These are phyloP conservation scores for Thozetella sp. DNA, from an alignment of 495 filamentous ascomycete species.

Conservation along the genomic window DNA sequence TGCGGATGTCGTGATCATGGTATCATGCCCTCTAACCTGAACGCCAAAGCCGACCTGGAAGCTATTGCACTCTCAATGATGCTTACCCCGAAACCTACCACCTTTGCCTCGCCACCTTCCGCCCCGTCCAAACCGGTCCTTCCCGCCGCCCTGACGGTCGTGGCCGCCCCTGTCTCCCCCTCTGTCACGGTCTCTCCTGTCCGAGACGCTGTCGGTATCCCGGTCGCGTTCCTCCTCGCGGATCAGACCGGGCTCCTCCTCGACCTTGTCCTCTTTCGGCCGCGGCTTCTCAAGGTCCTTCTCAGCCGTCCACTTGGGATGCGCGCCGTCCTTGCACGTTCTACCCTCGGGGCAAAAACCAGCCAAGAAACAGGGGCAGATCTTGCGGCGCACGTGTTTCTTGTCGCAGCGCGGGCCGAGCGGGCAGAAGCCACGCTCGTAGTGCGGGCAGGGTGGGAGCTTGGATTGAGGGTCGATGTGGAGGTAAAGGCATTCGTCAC, in stretches of 20 bases:
- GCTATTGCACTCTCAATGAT: slow-evolving; percentile 18
- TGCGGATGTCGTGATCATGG: too few species aligned
- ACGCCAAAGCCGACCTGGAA: too few species aligned
- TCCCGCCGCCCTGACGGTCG: slow-evolving; percentile 42
- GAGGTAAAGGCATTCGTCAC: slow-evolving; percentile 94
- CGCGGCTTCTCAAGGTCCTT: slow-evolving; percentile 72
- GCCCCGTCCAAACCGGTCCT: slow-evolving; percentile 27
- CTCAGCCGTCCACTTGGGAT: slow-evolving; percentile 70
- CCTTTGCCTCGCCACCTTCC: slow-evolving; percentile 33
- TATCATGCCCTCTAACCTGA: too few species aligned
- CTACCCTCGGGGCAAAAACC: slow-evolving; percentile 93
- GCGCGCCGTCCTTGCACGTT: slow-evolving; percentile 74
- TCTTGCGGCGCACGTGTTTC: slow-evolving; percentile 74
- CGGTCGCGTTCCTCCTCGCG: slow-evolving; percentile 34
- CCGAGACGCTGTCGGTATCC: slow-evolving; percentile 42
- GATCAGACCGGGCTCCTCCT: slow-evolving; percentile 55
- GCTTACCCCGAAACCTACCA: slow-evolving; percentile 30
- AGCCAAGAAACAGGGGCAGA: slow-evolving; percentile 87
- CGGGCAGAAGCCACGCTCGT: slow-evolving; percentile 93
- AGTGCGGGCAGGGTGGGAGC: slow-evolving; percentile 88
- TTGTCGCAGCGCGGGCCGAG: slow-evolving; percentile 85
- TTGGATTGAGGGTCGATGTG: slow-evolving; percentile 84
- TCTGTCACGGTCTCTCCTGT: slow-evolving; percentile 40
- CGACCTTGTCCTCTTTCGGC: slow-evolving; percentile 56
- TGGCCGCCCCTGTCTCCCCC: too few species aligned